A percentile compares a stretch with the other conserved stretches of the same genome.
phyloP scores from a whole-genome alignment of 1,139 yeast species.

The Geotrichum europaeum region DNA sequence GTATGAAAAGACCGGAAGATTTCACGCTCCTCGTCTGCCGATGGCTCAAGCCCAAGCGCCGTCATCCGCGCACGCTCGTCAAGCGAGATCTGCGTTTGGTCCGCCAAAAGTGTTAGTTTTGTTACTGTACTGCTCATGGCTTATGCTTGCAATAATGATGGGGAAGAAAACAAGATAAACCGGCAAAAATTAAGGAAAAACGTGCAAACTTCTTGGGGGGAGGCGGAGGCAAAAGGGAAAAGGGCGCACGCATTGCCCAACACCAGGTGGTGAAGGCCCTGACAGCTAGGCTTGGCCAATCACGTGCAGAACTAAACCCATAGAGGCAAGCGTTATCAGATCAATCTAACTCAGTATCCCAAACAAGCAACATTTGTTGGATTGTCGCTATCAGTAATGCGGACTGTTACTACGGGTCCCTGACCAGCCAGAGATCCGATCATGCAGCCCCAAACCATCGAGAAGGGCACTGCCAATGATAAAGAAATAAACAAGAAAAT shows the following conservation, averaged over 20 bases:
- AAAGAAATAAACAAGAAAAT: too few species aligned
- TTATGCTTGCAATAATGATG: background rate
- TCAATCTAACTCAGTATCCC: background rate
- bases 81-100: slow-evolving; percentile 40
- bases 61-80: slow-evolving; percentile 49
- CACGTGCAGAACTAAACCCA: background rate
- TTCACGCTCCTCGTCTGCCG: slow-evolving; percentile 50
- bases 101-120: slow-evolving; percentile 30
- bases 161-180: background rate
- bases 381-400: too few species aligned
- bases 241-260: background rate
- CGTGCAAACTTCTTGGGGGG: background rate
- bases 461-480: too few species aligned
- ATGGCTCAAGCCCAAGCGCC: slow-evolving; percentile 44
- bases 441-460: too few species aligned
- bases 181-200: background rate
- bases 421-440: too few species aligned
- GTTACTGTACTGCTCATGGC: slow-evolving; percentile 4
- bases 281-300: background rate
- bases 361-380: background rate
- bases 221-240: background rate
- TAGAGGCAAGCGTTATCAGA: background rate
- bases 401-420: too few species aligned
- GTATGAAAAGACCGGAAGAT: slow-evolving; percentile 41
- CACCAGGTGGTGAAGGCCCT: too few species aligned